Base-by-base conservation (phyloP, 2,329 filamentous ascomycete species). In the Fusarium sublunatum region DNA sequence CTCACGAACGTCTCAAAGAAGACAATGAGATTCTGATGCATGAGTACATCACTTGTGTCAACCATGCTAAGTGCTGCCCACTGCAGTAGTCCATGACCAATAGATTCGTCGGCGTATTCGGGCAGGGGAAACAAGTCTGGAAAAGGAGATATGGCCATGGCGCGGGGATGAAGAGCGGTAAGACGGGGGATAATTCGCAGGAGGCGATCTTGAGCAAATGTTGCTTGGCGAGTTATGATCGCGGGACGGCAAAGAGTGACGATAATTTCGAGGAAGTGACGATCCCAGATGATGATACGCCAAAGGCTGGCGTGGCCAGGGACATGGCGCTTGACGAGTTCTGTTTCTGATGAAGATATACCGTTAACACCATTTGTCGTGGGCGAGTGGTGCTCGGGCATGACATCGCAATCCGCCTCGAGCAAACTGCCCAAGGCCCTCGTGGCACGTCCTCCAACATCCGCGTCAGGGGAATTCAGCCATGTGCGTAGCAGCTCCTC, bases 221-320 rank as follows among this genome's bases (percentile, higher is more conserved):
- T 79, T 29, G 78, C 73, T 64, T 83, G 81, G 25, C 75, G 76
- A n/a, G 53, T 45, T 60, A 61, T 52, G 19, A 44, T 58, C 24
- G 40, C 53, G 80, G 74, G 36, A 74, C 74, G 57, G 65, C 75
- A 77, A 25, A 68, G 53, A 1, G 59, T 46, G 13, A 81, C 75
- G 19, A 87, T 73, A n/a, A 82, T 72, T 5, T 72, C 65, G 62
- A 86, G 82, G 24, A 80, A 71, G 11, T 79, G 73, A 1, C 71
- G 72, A 41, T 83, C 77, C 24, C 77, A 74, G 41, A 88, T 80
- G 6, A 88, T 70, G 4, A 83, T 74, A 10, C 77, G 73, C 86
- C 86, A 88, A 42, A 88, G 72, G 1, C 78, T 73, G 2, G 80
- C 84, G 51, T 85, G 80, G 0, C 85, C 86, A 0, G 79, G 78